Evolutionary conservation across 495 filamentous ascomycete genomes (phyloP).

Genomic region (Trichoderma reesei): DNA sequence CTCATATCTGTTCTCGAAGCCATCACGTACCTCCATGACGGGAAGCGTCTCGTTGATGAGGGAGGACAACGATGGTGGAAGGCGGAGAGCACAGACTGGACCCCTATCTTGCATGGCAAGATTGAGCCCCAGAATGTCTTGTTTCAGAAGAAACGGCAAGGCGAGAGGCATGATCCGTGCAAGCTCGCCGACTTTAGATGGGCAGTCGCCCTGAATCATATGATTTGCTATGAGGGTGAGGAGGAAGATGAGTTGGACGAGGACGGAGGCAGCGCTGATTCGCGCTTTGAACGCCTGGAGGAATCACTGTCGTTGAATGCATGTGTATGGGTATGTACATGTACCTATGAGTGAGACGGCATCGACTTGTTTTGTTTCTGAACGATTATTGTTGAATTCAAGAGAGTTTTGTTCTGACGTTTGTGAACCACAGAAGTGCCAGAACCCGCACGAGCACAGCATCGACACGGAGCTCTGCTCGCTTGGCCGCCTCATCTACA

Average conservation of each 20-base stretch:
- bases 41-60: slow-evolving; percentile 14
- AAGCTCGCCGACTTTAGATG: slow-evolving; percentile 36
- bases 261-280: not conserved
- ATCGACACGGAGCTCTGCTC: slow-evolving; percentile 22
- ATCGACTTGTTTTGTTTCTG: not conserved
- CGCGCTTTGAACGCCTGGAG: no score
- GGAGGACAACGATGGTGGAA: not conserved
- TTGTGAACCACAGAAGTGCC: no score
- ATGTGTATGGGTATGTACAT: no score
- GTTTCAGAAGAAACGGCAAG: slow-evolving; percentile 31
- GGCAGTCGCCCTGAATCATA: slow-evolving; percentile 25
- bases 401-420: no score
- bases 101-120: slow-evolving; percentile 35
- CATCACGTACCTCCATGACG: slow-evolving; percentile 35
- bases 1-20: slow-evolving; percentile 27
- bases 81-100: slow-evolving; percentile 28
- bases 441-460: no score
- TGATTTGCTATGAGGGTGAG: not conserved
- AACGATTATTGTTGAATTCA: not conserved
- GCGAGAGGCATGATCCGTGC: slow-evolving; percentile 38
- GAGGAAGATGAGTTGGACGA: not conserved
- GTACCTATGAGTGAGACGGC: no score
- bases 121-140: slow-evolving; percentile 34
- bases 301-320: no score
- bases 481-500: slow-evolving; percentile 27